A percentile compares a stretch with the other conserved stretches of the same genome.
phyloP scores from a whole-genome alignment of 2,329 filamentous ascomycete species.

The Bretziella fagacearum region DNA sequence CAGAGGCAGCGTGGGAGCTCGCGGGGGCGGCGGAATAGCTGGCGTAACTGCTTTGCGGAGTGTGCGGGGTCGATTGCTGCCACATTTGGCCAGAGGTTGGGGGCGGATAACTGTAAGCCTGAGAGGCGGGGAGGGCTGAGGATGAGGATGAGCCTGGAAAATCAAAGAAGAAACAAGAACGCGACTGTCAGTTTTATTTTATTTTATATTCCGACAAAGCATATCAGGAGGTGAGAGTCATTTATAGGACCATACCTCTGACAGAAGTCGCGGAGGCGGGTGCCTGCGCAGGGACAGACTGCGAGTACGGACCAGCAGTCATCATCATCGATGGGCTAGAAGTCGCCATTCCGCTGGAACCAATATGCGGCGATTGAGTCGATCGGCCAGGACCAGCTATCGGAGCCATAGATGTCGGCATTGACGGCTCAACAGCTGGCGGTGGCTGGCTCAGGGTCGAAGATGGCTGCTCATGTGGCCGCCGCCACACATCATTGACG shows the following conservation, averaged over 20 bases:
- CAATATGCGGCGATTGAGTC: constrained; percentile 40
- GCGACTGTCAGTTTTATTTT: constrained; percentile 8
- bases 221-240: constrained; percentile 24
- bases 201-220: constrained; percentile 28
- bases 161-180: not conserved
- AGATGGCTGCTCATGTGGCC: constrained; percentile 60
- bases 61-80: constrained; percentile 41
- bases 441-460: constrained; percentile 32
- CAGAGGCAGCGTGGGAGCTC: constrained; percentile 36
- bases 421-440: constrained; percentile 11
- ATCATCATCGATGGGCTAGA: constrained; percentile 47
- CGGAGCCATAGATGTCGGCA: constrained; percentile 18
- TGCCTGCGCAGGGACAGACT: constrained; percentile 52
- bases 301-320: constrained; percentile 49
- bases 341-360: constrained; percentile 32
- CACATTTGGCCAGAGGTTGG: constrained; percentile 38
- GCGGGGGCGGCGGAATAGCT: constrained; percentile 36
- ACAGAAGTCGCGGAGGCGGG: constrained; percentile 56
- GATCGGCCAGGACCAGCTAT: constrained; percentile 33
- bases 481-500: constrained; percentile 64
- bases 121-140: constrained; percentile 26
- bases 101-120: constrained; percentile 45
- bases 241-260: constrained; percentile 44
- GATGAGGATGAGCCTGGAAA: constrained; percentile 23
- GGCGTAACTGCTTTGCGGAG: constrained; percentile 38